Evolutionary conservation across 1,284 basidiomycete genomes (phyloP).

Genomic region (Cryptococcus sp.): DNA sequence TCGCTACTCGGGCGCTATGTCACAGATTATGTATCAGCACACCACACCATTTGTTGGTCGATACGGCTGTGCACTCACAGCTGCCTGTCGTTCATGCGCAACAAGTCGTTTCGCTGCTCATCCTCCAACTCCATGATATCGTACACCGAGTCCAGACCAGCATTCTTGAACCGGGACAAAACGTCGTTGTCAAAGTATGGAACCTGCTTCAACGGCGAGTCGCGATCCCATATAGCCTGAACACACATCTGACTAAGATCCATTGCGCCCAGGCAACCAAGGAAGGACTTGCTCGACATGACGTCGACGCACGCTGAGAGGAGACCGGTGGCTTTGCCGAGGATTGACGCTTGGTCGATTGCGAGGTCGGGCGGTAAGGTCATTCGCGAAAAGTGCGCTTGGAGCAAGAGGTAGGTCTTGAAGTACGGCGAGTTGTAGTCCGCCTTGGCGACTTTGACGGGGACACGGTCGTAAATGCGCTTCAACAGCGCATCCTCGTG

Average conservation of each 20-base stretch:
- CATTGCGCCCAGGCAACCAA: constrained; percentile 95
- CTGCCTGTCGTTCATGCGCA: constrained; percentile 83
- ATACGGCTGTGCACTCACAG: constrained; percentile 63
- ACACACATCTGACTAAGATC: constrained; percentile 99
- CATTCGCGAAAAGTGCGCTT: constrained; percentile 94
- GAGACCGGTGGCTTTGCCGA: constrained; percentile 87
- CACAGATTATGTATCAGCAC: constrained; percentile 55
- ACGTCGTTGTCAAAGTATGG: constrained; percentile 91
- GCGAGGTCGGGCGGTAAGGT: constrained; percentile 89
- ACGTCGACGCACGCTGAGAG: constrained; percentile 95
- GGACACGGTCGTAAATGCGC: constrained; percentile 94
- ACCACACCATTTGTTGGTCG: background rate
- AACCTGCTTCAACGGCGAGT: constrained; percentile 90
- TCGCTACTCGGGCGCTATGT: constrained; percentile 64
- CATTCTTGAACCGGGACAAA: constrained; percentile 79
- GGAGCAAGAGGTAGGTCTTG: constrained; percentile 95
- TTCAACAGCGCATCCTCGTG: constrained; percentile 80
- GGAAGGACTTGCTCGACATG: constrained; percentile 93
- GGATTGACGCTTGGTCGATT: constrained; percentile 81
- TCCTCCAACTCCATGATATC: constrained; percentile 98
- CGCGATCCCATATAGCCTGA: constrained; percentile 96
- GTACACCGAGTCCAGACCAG: constrained; percentile 81
- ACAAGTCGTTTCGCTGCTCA: constrained; percentile 73
- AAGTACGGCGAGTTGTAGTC: constrained; percentile 95
- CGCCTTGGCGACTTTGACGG: constrained; percentile 83